These are phyloP conservation scores for Croton setiger DNA, from an alignment of 441 rosid species.

Conservation along the genomic window DNA sequence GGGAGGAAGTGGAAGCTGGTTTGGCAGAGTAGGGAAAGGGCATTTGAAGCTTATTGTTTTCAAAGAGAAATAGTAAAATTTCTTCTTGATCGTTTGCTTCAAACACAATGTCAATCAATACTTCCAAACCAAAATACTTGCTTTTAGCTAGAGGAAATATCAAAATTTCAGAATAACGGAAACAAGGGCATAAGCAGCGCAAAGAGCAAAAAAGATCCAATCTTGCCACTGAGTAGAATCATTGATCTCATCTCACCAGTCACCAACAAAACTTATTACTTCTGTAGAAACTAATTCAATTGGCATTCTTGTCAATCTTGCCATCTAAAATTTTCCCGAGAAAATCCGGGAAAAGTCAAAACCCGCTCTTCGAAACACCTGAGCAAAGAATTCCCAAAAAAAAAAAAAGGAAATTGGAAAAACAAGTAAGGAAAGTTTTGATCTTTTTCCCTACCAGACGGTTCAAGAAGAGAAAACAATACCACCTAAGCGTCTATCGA, in stretches of 20 bases:
- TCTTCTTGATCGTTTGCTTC: not conserved
- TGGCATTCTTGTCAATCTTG: conserved; percentile 27
- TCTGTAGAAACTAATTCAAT: conserved; percentile 20
- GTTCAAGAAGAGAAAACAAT: conserved; percentile 19
- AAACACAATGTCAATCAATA: conserved; percentile 5
- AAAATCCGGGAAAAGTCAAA: conserved; percentile 24
- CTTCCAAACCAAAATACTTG: not conserved
- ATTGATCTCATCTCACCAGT: conserved; percentile 55
- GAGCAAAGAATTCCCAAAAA: not conserved
- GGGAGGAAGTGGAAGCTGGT: conserved; percentile 75
- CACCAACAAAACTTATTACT: conserved; percentile 20
- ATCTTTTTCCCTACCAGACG: conserved; percentile 25
- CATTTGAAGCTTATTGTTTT: conserved; percentile 11
- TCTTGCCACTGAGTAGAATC: conserved; percentile 73
- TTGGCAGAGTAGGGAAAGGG: conserved; percentile 40
- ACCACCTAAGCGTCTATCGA: conserved; percentile 37
- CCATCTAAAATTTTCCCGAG: conserved; percentile 20
- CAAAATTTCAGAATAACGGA: conserved; percentile 42
- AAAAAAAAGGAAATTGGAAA: not conserved
- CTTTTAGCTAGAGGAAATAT: not conserved
- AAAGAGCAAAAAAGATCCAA: conserved; percentile 73
- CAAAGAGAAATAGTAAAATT: not conserved
- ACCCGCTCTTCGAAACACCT: conserved; percentile 5
- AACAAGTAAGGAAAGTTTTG: not conserved
- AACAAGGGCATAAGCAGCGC: conserved; percentile 79